Conservation (phyloP, 164 flowering plant species). For the Nelumbo lutea region DNA sequence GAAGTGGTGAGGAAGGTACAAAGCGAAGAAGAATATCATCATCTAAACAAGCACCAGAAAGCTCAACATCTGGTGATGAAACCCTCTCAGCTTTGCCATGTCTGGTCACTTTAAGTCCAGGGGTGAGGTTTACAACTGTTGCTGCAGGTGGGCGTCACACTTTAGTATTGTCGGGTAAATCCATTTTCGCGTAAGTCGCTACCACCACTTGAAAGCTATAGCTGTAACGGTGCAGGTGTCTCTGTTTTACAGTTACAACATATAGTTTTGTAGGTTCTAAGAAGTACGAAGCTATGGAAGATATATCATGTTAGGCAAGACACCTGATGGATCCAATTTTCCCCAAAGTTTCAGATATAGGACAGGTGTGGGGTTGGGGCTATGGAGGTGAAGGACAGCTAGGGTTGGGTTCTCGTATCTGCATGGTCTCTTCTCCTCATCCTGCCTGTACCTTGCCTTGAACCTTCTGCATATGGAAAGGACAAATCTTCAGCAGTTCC, state of each 20-base stretch:
- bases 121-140: conserved; percentile 71
- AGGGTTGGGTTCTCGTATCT: conserved; percentile 90
- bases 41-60: conserved; percentile 62
- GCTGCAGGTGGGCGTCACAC: conserved; percentile 99
- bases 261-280: too few species aligned
- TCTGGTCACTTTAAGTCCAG: conserved; percentile 71
- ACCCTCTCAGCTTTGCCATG: conserved; percentile 79
- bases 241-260: neutral
- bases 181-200: neutral
- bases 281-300: conserved; percentile 16
- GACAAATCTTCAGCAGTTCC: conserved; percentile 46
- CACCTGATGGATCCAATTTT: conserved; percentile 29
- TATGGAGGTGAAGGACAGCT: conserved; percentile 99
- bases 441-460: conserved; percentile 84
- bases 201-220: too few species aligned
- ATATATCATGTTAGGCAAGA: conserved; percentile 11
- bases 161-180: conserved; percentile 81
- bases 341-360: conserved; percentile 70
- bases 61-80: conserved; percentile 71
- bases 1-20: conserved; percentile 55
- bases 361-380: conserved; percentile 99
- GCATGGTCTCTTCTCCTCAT: conserved; percentile 96
- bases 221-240: neutral
- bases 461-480: conserved; percentile 42
- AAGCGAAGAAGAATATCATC: conserved; percentile 75